Conservation (phyloP, 1,284 basidiomycete genomes). For the Fereydounia khargensis region DNA sequence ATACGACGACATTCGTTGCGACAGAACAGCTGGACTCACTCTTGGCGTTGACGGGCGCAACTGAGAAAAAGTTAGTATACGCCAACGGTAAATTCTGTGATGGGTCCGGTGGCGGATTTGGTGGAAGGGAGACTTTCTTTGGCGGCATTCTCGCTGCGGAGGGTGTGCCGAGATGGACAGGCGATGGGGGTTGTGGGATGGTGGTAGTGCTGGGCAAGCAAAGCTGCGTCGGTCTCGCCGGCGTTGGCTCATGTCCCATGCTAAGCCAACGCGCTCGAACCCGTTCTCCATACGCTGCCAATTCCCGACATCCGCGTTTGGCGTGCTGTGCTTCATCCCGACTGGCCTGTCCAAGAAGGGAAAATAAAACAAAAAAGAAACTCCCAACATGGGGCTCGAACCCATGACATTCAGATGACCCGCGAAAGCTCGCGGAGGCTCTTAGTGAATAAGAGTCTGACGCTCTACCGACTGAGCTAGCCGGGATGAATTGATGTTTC, state of each 20-base stretch:
- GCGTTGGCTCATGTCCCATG: no score
- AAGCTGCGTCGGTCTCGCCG: neutral
- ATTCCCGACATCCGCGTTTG: no score
- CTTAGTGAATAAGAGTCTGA: constrained; percentile 58
- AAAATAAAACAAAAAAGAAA: no score
- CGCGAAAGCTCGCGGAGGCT: no score
- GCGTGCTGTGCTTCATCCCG: no score
- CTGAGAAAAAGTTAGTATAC: constrained; percentile 49
- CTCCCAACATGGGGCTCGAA: no score
- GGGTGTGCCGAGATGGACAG: neutral
- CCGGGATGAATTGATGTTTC: no score
- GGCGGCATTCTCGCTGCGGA: constrained; percentile 25
- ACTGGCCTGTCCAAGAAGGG: no score
- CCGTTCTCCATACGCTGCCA: no score
- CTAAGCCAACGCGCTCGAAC: no score
- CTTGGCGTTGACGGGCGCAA: constrained; percentile 52
- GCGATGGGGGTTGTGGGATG: neutral
- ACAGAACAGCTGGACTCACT: no score
- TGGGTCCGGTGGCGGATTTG: constrained; percentile 35
- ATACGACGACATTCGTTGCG: neutral
- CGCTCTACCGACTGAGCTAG: constrained; percentile 59
- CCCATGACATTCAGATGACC: no score
- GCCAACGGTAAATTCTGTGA: constrained; percentile 43
- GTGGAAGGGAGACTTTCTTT: constrained; percentile 41
- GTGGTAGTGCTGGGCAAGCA: constrained; percentile 1